Evolutionary conservation across 2,329 filamentous ascomycete genomes (phyloP).

Genomic region (Curvularia hawaiiensis): DNA sequence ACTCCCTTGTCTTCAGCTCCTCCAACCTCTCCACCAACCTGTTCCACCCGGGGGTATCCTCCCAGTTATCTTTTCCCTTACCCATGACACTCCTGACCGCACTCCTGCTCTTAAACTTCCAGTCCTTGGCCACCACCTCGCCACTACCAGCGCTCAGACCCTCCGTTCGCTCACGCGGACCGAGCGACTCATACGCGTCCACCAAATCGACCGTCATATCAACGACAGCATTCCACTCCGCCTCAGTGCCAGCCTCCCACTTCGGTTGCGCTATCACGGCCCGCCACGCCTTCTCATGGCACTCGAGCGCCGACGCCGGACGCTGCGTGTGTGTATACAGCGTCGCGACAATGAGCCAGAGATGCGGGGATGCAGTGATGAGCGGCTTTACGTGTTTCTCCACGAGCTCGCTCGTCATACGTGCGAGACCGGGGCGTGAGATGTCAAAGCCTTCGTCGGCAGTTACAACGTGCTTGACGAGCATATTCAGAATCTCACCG

Average conservation of each 20-base stretch:
- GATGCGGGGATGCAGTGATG: slow-evolving; percentile 76
- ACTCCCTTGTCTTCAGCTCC: slow-evolving; percentile 46
- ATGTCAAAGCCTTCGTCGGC: slow-evolving; percentile 48
- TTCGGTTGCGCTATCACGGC: slow-evolving; percentile 64
- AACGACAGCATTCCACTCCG: slow-evolving; percentile 74
- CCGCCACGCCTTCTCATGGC: slow-evolving; percentile 89
- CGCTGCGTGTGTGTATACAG: slow-evolving; percentile 76
- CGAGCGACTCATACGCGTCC: slow-evolving; percentile 79
- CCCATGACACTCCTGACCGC: slow-evolving; percentile 84
- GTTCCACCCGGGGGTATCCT: slow-evolving; percentile 73
- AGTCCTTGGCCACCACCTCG: slow-evolving; percentile 74
- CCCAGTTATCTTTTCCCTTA: slow-evolving; percentile 81
- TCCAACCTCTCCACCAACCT: slow-evolving; percentile 58
- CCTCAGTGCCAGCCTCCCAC: slow-evolving; percentile 62
- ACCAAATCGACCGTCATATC: slow-evolving; percentile 81
- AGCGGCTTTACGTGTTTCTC: slow-evolving; percentile 78
- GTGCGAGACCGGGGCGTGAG: slow-evolving; percentile 56
- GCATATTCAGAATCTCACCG: slow-evolving; percentile 68
- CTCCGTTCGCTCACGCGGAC: slow-evolving; percentile 55
- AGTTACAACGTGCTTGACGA: slow-evolving; percentile 73
- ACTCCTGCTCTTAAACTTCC: slow-evolving; percentile 87
- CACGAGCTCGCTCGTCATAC: slow-evolving; percentile 71
- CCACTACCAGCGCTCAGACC: slow-evolving; percentile 55
- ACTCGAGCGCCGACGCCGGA: slow-evolving; percentile 74
- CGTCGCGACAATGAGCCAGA: slow-evolving; percentile 77